phyloP scores from a whole-genome alignment of 148 eudicot species.

The Camellia granthamiana region DNA sequence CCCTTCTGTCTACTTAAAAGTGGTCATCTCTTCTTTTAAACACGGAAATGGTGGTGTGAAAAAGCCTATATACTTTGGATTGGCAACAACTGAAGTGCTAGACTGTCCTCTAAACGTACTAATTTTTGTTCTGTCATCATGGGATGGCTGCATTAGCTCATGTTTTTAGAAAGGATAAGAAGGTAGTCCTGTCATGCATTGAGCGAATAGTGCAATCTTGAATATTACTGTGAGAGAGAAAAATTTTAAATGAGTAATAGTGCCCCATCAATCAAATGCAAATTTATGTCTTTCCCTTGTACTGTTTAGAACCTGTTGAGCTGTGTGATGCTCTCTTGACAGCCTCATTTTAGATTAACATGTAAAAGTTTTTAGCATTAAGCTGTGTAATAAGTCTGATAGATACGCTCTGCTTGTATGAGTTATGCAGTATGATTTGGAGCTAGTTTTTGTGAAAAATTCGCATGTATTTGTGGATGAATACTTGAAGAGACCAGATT shows the following conservation, averaged over 20 bases:
- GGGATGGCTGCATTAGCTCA: not conserved
- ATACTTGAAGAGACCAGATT: slow-evolving; percentile 81
- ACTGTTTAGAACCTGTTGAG: not conserved
- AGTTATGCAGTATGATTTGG: slow-evolving; percentile 72
- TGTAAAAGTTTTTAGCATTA: not conserved
- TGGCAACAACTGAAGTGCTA: not conserved
- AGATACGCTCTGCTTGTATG: not conserved
- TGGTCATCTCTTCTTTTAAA: too few species aligned
- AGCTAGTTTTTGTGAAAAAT: slow-evolving; percentile 89
- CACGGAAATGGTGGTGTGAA: not conserved
- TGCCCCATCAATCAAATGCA: not conserved
- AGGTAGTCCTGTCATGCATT: not conserved
- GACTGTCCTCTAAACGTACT: not conserved
- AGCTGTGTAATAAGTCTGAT: not conserved
- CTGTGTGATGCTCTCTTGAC: not conserved
- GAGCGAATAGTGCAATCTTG: slow-evolving; percentile 1
- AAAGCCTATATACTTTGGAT: not conserved
- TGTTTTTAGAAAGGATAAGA: not conserved
- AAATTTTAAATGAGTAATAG: not conserved
- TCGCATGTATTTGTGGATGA: slow-evolving; percentile 81
- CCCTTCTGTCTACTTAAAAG: not conserved
- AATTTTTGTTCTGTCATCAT: not conserved
- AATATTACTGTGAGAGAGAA: not conserved
- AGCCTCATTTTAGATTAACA: not conserved
- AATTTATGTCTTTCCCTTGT: not conserved